Base-by-base conservation (phyloP, 2,329 filamentous ascomycete genomes). In the Lojkania enalia region DNA sequence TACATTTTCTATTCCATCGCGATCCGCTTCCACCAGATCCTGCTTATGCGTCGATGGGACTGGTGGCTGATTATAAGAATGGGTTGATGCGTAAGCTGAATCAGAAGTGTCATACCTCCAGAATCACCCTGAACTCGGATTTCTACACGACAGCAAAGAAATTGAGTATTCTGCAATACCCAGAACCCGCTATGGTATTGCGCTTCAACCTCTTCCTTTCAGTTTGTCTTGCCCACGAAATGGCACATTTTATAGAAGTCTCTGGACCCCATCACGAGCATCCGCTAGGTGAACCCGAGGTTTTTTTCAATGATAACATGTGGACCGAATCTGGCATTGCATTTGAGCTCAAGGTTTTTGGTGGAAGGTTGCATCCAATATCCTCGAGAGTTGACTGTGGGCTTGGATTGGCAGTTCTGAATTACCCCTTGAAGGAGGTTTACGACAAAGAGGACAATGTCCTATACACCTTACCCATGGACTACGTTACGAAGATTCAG, bases 61-160 rank as follows among this genome's bases (percentile, higher is more conserved):
- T 69, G 16, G 66, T 70, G 9, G 60, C 63, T 29, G 67, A 71
- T 42, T 69, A 67, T 49, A 67, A 67, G 48, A 64, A 66, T 29
- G 66, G 64, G 0, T 37, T 69, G 16, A 58, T 67, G 48, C 66
- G 65, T 9, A 66, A 64, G 31, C 52, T 67, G 13, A 58, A 63
- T 23, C 54, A 63, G 33, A 69, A 67, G 29, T 69, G 66, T 39
- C 69, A 67, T 30, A 65, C 60, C 4, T 66, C 63, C 43, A 57
- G 63, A n/a, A 69, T 72, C 20, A 67, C 67, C 39, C 49, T 72
- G 2, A 67, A 71, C 41, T 64, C 67, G 4, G 69, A 71, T 43
- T 71, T 72, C 39, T 71, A 71, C 35, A 71, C 67, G 9, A 69
- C 66, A 2, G 69, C 69, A 9, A 70, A 68, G 50, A 69, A 68